Evolutionary conservation across 202 grass and related monocot genomes (phyloP).

Genomic region (Carex arenaria): DNA sequence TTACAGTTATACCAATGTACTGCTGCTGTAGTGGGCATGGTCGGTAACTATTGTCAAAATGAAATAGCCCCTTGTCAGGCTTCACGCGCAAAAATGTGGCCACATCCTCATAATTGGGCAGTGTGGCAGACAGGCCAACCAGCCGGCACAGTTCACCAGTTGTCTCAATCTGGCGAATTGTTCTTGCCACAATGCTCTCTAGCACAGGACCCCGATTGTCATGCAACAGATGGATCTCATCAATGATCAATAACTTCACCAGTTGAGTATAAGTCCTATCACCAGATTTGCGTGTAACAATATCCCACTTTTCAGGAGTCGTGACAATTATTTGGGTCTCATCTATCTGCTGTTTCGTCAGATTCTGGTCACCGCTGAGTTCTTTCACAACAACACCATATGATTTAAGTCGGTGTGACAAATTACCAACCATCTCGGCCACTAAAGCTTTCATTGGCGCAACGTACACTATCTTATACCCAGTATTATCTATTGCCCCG

Average conservation of each 20-base stretch:
- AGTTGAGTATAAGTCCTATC: slow-evolving; percentile 86
- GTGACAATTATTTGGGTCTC: slow-evolving; percentile 96
- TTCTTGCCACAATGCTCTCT: slow-evolving; percentile 90
- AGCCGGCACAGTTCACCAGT: slow-evolving; percentile 83
- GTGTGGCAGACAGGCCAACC: slow-evolving; percentile 78
- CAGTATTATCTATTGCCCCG: slow-evolving; percentile 55
- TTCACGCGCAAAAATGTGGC: slow-evolving; percentile 67
- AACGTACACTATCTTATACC: slow-evolving; percentile 97
- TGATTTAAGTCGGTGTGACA: slow-evolving; percentile 57
- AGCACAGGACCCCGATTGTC: slow-evolving; percentile 92
- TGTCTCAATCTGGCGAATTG: slow-evolving; percentile 77
- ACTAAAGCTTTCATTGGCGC: slow-evolving; percentile 99
- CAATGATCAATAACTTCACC: slow-evolving; percentile 91
- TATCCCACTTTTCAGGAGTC: slow-evolving; percentile 96
- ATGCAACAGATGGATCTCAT: slow-evolving; percentile 96
- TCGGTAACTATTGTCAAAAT: slow-evolving; percentile 91
- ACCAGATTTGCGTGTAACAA: slow-evolving; percentile 89
- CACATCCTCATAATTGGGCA: slow-evolving; percentile 86
- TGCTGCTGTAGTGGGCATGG: slow-evolving; percentile 89
- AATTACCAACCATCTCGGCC: slow-evolving; percentile 88
- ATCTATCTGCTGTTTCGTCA: slow-evolving; percentile 91
- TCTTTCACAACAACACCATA: slow-evolving; percentile 73
- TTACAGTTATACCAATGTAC: slow-evolving; percentile 76
- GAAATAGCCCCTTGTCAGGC: slow-evolving; percentile 45
- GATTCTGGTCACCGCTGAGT: slow-evolving; percentile 83